Percentiles rank a stretch among this genome's conserved stretches.
These are phyloP conservation scores for Domatiomyces catenatus DNA, from an alignment of 2,329 filamentous ascomycete genomes.

Conservation along the genomic window DNA sequence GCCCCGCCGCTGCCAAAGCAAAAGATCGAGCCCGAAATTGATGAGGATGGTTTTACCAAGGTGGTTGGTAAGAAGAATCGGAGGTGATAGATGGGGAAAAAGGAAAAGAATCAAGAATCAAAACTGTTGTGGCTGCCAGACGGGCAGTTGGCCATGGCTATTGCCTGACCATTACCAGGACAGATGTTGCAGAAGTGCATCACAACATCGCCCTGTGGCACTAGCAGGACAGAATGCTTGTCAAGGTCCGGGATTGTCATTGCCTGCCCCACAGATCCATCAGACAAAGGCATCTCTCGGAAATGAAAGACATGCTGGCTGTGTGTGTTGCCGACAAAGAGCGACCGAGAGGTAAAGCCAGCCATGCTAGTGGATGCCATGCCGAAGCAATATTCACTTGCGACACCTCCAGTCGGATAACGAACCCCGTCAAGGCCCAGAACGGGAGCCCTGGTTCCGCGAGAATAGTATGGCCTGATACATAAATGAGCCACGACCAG, in stretches of 20 bases:
- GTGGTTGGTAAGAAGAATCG: constrained; percentile 51
- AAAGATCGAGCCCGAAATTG: constrained; percentile 54
- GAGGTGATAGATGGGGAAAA: too few relatives aligned
- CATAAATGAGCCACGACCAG: too few relatives aligned
- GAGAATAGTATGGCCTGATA: too few relatives aligned
- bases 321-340: too few relatives aligned
- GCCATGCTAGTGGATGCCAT: too few relatives aligned
- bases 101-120: neutral
- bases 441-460: too few relatives aligned
- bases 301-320: constrained; percentile 46
- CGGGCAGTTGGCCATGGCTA: neutral
- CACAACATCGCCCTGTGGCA: constrained; percentile 45
- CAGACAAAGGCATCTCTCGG: constrained; percentile 46
- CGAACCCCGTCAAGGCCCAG: too few relatives aligned
- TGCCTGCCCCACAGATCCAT: constrained; percentile 37
- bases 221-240: too few relatives aligned
- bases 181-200: constrained; percentile 43
- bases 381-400: too few relatives aligned
- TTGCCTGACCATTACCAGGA: constrained; percentile 15
- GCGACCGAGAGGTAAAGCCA: too few relatives aligned
- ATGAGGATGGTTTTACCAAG: constrained; percentile 69
- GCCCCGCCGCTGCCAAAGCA: constrained; percentile 47
- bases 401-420: too few relatives aligned
- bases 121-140: neutral
- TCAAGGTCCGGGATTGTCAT: too few relatives aligned